A percentile compares a stretch with the other conserved stretches of the same genome.
Conservation (phyloP, 2,329 filamentous ascomycete species). For the Colletotrichum shisoi region DNA sequence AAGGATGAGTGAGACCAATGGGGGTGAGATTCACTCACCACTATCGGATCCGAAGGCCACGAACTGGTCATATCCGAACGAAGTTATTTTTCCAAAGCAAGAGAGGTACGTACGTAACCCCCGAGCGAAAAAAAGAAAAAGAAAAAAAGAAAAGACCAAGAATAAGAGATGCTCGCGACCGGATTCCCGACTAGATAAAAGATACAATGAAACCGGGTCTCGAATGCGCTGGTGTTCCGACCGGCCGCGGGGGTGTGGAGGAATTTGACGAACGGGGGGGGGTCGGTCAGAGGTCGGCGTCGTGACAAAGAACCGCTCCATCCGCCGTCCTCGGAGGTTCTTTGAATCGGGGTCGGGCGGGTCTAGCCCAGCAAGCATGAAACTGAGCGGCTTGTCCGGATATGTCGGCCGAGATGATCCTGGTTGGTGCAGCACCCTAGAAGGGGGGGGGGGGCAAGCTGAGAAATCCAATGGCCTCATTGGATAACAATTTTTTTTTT, state of each 20-base stretch:
- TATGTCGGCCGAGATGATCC: slow-evolving; percentile 23
- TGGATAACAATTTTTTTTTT: not conserved
- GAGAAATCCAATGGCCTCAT: slow-evolving; percentile 21
- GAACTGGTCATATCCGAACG: slow-evolving; percentile 47
- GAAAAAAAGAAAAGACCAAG: not conserved
- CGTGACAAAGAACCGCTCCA: slow-evolving; percentile 14
- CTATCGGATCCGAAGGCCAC: slow-evolving; percentile 58
- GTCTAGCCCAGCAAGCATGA: slow-evolving; percentile 3
- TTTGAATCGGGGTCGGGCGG: slow-evolving; percentile 20
- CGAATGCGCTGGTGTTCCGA: not conserved
- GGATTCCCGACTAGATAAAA: not conserved
- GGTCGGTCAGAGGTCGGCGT: slow-evolving; percentile 5
- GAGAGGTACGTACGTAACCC: too few relatives aligned
- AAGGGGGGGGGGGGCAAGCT: not conserved
- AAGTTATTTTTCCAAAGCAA: slow-evolving; percentile 21
- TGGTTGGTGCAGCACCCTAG: not conserved
- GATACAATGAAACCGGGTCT: not conserved
- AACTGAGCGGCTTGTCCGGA: slow-evolving; percentile 14
- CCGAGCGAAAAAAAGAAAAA: not conserved
- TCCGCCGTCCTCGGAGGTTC: slow-evolving; percentile 25
- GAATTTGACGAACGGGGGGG: not conserved
- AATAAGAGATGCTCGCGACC: not conserved
- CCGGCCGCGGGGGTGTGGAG: not conserved
- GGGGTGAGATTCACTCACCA: slow-evolving; percentile 47
- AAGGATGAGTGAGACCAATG: too few relatives aligned